Conservation (phyloP, 805 yeast genomes). For the Pachysolen tannophilus region DNA sequence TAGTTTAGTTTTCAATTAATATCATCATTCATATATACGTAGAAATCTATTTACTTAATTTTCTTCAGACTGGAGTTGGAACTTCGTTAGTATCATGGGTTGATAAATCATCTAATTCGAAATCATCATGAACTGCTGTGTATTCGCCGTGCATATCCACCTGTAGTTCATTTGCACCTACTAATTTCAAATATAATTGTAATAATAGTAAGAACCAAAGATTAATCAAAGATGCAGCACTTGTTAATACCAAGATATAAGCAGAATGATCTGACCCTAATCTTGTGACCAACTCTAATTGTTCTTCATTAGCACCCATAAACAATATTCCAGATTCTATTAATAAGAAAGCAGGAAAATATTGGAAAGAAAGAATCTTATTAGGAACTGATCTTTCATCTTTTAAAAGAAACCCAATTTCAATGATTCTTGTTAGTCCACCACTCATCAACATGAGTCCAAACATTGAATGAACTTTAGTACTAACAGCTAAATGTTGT, state of each 20-base stretch:
- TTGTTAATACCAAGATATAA: constrained; percentile 60
- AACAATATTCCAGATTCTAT: constrained; percentile 74
- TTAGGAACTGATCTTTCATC: constrained; percentile 45
- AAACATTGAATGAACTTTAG: constrained; percentile 82
- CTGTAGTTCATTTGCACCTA: constrained; percentile 16
- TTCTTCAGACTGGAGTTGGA: constrained; percentile 4
- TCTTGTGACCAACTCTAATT: constrained; percentile 58
- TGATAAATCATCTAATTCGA: constrained; percentile 21
- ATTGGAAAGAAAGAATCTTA: constrained; percentile 65
- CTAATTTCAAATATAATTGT: constrained; percentile 46
- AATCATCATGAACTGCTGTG: constrained; percentile 9
- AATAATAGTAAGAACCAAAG: constrained; percentile 59
- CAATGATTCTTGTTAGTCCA: constrained; percentile 69
- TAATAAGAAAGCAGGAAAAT: constrained; percentile 75
- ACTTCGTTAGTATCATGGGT: constrained; percentile 12
- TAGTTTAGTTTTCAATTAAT: no score
- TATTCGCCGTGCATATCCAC: constrained; percentile 3
- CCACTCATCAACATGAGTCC: constrained; percentile 76
- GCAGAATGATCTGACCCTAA: constrained; percentile 82
- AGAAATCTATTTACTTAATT: no score
- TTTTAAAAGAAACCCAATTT: constrained; percentile 65
- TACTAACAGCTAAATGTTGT: constrained; percentile 68
- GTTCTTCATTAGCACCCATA: constrained; percentile 93
- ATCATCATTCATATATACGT: no score
- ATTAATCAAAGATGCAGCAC: constrained; percentile 67